Percentiles rank a stretch among this genome's conserved stretches.
These are phyloP conservation scores for Ettlia oleoabundans DNA, from an alignment of 139 green algal genomes.

Conservation along the genomic window DNA sequence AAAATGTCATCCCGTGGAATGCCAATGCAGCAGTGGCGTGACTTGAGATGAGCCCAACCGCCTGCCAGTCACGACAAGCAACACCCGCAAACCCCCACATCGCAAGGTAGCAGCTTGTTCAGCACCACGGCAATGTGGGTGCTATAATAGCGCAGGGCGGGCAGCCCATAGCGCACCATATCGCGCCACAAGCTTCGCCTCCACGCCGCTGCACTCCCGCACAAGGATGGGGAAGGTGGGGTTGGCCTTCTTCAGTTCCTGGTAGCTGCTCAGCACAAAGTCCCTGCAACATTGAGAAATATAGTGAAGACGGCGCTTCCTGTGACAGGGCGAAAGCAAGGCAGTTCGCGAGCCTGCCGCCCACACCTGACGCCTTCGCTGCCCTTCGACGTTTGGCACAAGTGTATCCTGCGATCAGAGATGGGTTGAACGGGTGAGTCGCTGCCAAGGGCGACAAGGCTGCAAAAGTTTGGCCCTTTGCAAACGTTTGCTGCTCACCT, in stretches of 20 bases:
- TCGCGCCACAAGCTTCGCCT: slow-evolving; percentile 80
- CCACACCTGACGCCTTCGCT: slow-evolving; percentile 79
- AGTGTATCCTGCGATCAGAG: slow-evolving; percentile 68
- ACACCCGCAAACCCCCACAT: too few relatives aligned
- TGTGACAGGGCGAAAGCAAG: neutral
- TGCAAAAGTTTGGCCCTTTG: neutral
- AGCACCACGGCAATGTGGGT: too few relatives aligned
- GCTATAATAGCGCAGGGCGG: too few relatives aligned
- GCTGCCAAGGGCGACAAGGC: neutral
- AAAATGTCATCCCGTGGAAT: too few relatives aligned
- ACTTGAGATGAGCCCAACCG: neutral
- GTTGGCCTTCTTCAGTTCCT: slow-evolving; percentile 91
- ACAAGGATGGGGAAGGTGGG: slow-evolving; percentile 88
- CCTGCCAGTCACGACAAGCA: neutral
- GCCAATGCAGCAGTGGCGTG: too few relatives aligned
- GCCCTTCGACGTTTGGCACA: slow-evolving; percentile 74
- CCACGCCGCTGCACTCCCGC: slow-evolving; percentile 71
- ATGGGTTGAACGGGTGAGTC: neutral
- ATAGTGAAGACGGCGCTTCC: too few relatives aligned
- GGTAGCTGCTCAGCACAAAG: slow-evolving; percentile 82
- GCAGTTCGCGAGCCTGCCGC: neutral
- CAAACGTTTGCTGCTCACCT: slow-evolving; percentile 47
- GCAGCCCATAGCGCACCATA: slow-evolving; percentile 71
- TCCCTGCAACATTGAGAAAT: slow-evolving; percentile 61
- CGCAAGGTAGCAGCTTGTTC: too few relatives aligned